Evolutionary conservation across 2,329 filamentous ascomycete species (phyloP).

Genomic region (Mycosphaerelloides madeirae): DNA sequence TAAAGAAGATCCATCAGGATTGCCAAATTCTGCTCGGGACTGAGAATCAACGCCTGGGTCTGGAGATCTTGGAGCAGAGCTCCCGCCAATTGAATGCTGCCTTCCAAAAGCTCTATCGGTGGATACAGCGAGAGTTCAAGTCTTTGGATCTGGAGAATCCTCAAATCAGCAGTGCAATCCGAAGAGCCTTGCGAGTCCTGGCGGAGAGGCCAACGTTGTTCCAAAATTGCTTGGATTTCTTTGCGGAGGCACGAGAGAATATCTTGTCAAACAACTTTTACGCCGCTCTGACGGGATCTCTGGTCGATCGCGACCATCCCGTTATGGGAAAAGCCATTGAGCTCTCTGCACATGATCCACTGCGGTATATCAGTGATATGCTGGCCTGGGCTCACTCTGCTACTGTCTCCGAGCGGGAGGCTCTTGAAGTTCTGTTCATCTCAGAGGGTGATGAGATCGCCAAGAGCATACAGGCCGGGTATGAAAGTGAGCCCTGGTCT

Average conservation of each 20-base stretch:
- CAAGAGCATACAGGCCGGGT: slow-evolving; percentile 71
- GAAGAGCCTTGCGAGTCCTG: slow-evolving; percentile 76
- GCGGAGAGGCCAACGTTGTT: slow-evolving; percentile 87
- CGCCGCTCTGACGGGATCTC: slow-evolving; percentile 72
- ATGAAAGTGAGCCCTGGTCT: slow-evolving; percentile 76
- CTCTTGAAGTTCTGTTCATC: slow-evolving; percentile 84
- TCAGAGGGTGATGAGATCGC: slow-evolving; percentile 85
- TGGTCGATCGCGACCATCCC: slow-evolving; percentile 51
- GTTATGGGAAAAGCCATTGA: slow-evolving; percentile 77
- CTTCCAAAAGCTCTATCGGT: slow-evolving; percentile 93
- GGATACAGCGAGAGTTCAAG: slow-evolving; percentile 92
- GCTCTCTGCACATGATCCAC: slow-evolving; percentile 81
- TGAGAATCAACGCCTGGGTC: slow-evolving; percentile 79
- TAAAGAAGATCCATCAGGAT: slow-evolving; percentile 83
- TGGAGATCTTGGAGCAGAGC: slow-evolving; percentile 87
- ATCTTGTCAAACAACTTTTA: slow-evolving; percentile 87
- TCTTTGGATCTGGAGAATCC: slow-evolving; percentile 89
- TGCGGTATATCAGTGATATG: slow-evolving; percentile 95
- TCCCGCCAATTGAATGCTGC: slow-evolving; percentile 81
- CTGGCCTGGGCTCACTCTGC: slow-evolving; percentile 94
- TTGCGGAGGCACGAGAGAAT: slow-evolving; percentile 82
- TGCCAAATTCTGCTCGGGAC: slow-evolving; percentile 85
- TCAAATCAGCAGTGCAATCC: slow-evolving; percentile 80
- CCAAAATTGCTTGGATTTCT: slow-evolving; percentile 87
- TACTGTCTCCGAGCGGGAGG: slow-evolving; percentile 88